A percentile compares a stretch with the other conserved stretches of the same genome.
Conservation (phyloP, 345 rosid genomes). For the Moringa oleifera region DNA sequence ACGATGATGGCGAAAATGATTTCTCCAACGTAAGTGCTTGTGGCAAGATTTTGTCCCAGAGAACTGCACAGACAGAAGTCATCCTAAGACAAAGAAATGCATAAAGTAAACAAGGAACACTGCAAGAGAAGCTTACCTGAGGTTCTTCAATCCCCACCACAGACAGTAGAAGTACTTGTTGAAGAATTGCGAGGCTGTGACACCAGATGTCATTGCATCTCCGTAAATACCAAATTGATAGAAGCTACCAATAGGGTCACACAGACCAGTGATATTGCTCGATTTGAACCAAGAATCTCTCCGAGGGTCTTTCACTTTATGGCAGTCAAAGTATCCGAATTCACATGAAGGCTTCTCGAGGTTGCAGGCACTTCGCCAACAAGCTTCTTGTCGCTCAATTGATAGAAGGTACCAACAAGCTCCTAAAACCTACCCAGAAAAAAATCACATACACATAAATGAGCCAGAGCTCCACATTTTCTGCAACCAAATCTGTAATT, state of each 20-base stretch:
- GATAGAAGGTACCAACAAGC: slow-evolving; percentile 96
- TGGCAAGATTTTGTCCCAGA: slow-evolving; percentile 69
- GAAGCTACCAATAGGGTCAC: slow-evolving; percentile 36
- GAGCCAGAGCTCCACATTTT: too few relatives aligned
- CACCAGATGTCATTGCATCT: slow-evolving; percentile 52
- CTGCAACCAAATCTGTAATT: too few relatives aligned
- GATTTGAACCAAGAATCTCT: slow-evolving; percentile 54
- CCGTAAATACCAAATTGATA: slow-evolving; percentile 77
- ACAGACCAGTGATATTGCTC: slow-evolving; percentile 58
- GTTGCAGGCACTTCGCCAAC: slow-evolving; percentile 70
- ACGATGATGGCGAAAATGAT: slow-evolving; percentile 64
- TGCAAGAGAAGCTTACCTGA: slow-evolving; percentile 37
- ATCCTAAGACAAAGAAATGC: neutral
- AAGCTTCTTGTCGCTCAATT: slow-evolving; percentile 75
- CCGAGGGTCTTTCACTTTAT: slow-evolving; percentile 19
- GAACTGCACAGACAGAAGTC: slow-evolving; percentile 42
- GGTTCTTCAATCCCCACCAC: slow-evolving; percentile 94
- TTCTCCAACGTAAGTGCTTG: slow-evolving; percentile 83
- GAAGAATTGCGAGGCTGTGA: slow-evolving; percentile 55
- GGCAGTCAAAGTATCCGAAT: slow-evolving; percentile 65
- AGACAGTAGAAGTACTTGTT: slow-evolving; percentile 87
- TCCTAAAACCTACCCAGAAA: slow-evolving; percentile 63
- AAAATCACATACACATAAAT: neutral
- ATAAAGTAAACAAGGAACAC: too few relatives aligned
- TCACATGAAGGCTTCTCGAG: slow-evolving; percentile 44